phyloP scores from a whole-genome alignment of 441 rosid genomes.

The Daphne laureola region DNA sequence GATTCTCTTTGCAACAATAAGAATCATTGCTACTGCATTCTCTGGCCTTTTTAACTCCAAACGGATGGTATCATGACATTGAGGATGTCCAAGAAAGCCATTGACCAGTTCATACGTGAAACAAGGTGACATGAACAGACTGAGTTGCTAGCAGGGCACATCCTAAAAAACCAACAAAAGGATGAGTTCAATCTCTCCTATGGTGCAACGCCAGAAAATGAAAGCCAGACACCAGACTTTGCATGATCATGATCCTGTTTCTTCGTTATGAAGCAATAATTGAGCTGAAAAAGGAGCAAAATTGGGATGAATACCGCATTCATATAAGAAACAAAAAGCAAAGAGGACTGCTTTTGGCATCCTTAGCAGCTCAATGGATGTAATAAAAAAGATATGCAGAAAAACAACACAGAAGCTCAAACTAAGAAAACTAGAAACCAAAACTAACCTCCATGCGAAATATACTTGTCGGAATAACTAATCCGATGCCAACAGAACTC shows the following conservation, averaged over 20 bases:
- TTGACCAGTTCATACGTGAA: no score
- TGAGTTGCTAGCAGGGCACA: no score
- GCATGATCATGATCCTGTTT: slow-evolving; percentile 53
- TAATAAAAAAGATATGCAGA: neutral
- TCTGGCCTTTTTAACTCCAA: no score
- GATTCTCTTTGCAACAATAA: no score
- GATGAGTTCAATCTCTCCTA: slow-evolving; percentile 6
- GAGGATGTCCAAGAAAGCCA: no score
- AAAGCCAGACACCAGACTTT: slow-evolving; percentile 50
- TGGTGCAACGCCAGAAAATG: slow-evolving; percentile 40
- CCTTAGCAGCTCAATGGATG: neutral
- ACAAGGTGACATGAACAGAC: no score
- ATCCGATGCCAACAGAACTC: slow-evolving; percentile 70
- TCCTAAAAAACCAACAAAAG: no score
- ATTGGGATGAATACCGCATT: neutral
- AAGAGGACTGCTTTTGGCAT: neutral
- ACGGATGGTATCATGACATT: no score
- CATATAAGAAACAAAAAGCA: no score
- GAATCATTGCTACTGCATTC: no score
- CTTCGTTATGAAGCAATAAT: slow-evolving; percentile 71
- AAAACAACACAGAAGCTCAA: no score
- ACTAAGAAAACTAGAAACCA: neutral
- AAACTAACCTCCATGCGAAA: slow-evolving; percentile 76
- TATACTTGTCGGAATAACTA: slow-evolving; percentile 59
- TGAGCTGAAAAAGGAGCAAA: slow-evolving; percentile 39